Percentiles rank a stretch among this genome's conserved stretches.
Conservation (phyloP, 1,139 yeast genomes). For the Taphrina betulina region DNA sequence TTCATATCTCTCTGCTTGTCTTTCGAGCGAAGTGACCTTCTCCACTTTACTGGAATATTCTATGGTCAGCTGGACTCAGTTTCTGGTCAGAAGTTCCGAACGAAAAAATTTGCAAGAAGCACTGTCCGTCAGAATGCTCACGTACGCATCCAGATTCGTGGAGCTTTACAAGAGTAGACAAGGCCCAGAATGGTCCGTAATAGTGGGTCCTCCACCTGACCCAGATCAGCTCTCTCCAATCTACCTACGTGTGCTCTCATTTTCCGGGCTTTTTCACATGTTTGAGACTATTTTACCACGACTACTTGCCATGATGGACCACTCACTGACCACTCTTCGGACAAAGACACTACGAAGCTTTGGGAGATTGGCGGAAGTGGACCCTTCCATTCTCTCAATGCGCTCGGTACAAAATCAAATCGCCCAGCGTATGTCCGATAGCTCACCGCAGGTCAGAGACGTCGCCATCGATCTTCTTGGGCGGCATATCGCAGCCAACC, state of each 20-base stretch:
- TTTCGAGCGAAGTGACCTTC: neutral
- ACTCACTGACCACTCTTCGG: constrained; percentile 59
- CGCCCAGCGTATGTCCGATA: constrained; percentile 55
- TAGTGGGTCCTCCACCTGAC: too few species aligned
- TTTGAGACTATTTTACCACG: constrained; percentile 58
- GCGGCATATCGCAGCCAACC: constrained; percentile 51
- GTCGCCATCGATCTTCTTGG: constrained; percentile 69
- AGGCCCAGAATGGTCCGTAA: too few species aligned
- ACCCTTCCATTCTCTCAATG: constrained; percentile 53
- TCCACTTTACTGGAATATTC: neutral
- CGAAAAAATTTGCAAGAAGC: neutral
- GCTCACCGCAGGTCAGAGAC: constrained; percentile 71
- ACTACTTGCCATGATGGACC: constrained; percentile 53
- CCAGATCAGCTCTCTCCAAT: neutral
- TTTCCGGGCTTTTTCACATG: constrained; percentile 46
- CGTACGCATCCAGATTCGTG: neutral
- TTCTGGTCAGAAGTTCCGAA: neutral
- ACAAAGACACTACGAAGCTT: constrained; percentile 65
- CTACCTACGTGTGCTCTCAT: constrained; percentile 18
- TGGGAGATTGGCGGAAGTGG: constrained; percentile 53
- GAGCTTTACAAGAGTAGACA: neutral
- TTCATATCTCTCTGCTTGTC: neutral
- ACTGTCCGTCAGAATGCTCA: too few species aligned
- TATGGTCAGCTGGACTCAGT: neutral
- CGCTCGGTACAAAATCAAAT: constrained; percentile 57